Evolutionary conservation across 805 yeast species (phyloP).

Genomic region (Jamesozyma gamospora): DNA sequence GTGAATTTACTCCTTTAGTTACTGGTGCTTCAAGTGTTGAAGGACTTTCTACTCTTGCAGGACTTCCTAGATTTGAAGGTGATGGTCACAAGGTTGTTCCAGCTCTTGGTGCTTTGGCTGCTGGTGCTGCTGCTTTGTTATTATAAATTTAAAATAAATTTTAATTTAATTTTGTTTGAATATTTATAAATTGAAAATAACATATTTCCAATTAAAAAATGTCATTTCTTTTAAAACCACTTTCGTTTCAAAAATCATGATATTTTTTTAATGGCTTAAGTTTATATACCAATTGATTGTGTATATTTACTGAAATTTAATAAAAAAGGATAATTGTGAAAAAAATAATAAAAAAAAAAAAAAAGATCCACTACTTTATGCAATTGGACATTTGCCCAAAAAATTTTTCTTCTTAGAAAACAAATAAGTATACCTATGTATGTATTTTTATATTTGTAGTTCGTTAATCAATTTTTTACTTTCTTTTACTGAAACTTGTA

Average conservation of each 20-base stretch:
- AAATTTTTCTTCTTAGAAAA: no score
- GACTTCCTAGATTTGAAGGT: conserved; percentile 31
- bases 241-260: no score
- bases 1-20: conserved; percentile 9
- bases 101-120: conserved; percentile 40
- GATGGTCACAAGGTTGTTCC: conserved; percentile 38
- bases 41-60: no score
- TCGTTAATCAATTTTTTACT: not conserved
- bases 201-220: no score
- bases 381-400: no score
- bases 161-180: not conserved
- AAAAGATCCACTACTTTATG: no score
- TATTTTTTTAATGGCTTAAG: no score
- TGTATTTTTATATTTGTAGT: not conserved
- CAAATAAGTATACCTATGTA: not conserved
- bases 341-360: no score
- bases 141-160: conserved; percentile 24
- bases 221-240: no score
- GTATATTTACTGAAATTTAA: no score
- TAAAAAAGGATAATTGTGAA: no score
- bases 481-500: not conserved
- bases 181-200: not conserved
- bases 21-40: conserved; percentile 12
- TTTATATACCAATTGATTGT: no score
- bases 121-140: conserved; percentile 42